Evolutionary conservation across 1,284 basidiomycete genomes (phyloP), one percentile per base, ranked within the genome.

Genomic region (Farysia itapuensis): DNA sequence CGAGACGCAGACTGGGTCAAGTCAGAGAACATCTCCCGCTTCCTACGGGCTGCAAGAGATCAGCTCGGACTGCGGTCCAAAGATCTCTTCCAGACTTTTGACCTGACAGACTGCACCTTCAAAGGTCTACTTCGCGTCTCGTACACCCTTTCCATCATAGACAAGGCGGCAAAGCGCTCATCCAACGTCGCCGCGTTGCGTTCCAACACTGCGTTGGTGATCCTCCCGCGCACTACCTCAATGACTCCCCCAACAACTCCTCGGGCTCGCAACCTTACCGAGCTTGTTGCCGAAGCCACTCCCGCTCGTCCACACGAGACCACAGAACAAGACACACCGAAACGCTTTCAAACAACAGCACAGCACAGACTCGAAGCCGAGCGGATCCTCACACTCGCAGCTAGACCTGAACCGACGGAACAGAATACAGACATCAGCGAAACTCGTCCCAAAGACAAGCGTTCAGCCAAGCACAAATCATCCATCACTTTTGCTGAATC

Each of bases 401-500:
- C 50, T 25, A 30, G 41, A 36, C 35, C 48, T 3, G 43, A 60
- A 24, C 19, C 35, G 12, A 23, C 40, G 12, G 35, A 40, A 5
- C n/a, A 37, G 6, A 38, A 43, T 2, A 15, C 43, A 5, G 39
- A 38, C 14, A 44, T 36, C 5, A 30, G 37, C 19, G 29, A 32
- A 18, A 14, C 39, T 15, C 46, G 35, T 30, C 29, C 20, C 18
- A 59, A 51, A 19, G n/a, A n/a, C n/a, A n/a, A n/a, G n/a, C n/a
- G n/a, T n/a, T n/a, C n/a, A n/a, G n/a, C n/a, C n/a, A n/a, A n/a
- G n/a, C n/a, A n/a, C n/a, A 28, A 41, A 12, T 39, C 61, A 3
- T 60, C 61, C 19, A 63, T 70, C 47, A 63, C 63, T 2, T 67
- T 70, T 28, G 64, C 65, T 11, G 61, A 67, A 20, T 46, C 52